phyloP scores from a whole-genome alignment of 768 basidiomycete genomes.

The Nidularia sp. region DNA sequence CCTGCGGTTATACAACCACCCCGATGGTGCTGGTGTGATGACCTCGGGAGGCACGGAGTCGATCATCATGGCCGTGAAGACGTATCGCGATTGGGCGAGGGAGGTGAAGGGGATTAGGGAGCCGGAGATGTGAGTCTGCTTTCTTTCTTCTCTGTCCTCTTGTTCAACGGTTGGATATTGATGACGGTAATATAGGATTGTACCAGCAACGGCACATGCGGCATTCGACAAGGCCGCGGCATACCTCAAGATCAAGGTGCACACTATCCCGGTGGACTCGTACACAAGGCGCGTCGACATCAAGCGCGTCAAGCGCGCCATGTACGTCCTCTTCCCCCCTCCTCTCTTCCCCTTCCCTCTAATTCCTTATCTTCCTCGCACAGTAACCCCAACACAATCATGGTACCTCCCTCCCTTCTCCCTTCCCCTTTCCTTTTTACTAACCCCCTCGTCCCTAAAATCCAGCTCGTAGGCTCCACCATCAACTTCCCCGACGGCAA shows the following conservation, averaged over 20 bases:
- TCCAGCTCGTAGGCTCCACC: slow-evolving; percentile 70
- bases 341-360: too few relatives aligned
- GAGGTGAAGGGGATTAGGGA: slow-evolving; percentile 82
- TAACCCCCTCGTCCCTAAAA: too few relatives aligned
- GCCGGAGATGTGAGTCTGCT: slow-evolving; percentile 69
- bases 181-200: slow-evolving; percentile 24
- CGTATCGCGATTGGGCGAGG: slow-evolving; percentile 89
- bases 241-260: slow-evolving; percentile 88
- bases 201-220: slow-evolving; percentile 84
- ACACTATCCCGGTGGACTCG: slow-evolving; percentile 77
- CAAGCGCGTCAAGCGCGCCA: slow-evolving; percentile 75
- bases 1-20: slow-evolving; percentile 79
- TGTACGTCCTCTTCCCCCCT: slow-evolving; percentile 18
- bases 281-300: slow-evolving; percentile 76
- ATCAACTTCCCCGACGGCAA: slow-evolving; percentile 85
- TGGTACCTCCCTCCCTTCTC: slow-evolving; percentile 26
- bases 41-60: slow-evolving; percentile 96
- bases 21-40: slow-evolving; percentile 84
- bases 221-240: slow-evolving; percentile 93
- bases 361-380: too few relatives aligned
- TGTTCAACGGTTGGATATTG: too few relatives aligned
- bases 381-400: slow-evolving; percentile 77
- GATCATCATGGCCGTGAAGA: slow-evolving; percentile 93
- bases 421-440: too few relatives aligned
- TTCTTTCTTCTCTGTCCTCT: too few relatives aligned